Evolutionary conservation across 306 rosid genomes (phyloP).

Genomic region (Corylus heterophylla): DNA sequence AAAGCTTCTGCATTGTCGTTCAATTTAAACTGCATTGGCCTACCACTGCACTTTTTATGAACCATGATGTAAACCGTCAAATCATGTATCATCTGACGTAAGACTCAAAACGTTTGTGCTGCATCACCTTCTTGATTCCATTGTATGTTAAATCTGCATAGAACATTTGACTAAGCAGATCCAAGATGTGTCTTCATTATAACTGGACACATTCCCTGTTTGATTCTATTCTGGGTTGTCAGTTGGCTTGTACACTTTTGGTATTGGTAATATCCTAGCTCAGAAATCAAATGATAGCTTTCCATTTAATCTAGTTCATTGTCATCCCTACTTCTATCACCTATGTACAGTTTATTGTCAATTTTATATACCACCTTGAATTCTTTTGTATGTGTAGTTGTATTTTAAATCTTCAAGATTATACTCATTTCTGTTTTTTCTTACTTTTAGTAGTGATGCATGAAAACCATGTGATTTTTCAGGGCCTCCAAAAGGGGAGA

Average conservation of each 20-base stretch:
- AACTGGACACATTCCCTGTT: background rate
- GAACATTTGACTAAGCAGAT: background rate
- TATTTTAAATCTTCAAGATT: background rate
- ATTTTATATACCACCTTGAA: no score
- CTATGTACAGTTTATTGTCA: background rate
- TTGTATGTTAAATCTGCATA: constrained; percentile 1
- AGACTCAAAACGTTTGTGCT: background rate
- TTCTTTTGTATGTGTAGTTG: background rate
- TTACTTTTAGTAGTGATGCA: background rate
- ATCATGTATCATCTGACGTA: background rate
- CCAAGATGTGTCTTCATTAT: background rate
- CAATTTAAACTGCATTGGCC: background rate
- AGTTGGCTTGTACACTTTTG: background rate
- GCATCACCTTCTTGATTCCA: background rate
- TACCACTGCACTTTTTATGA: background rate
- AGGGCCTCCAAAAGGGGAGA: constrained; percentile 92
- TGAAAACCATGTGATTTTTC: constrained; percentile 21
- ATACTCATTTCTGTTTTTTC: background rate
- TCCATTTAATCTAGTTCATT: background rate
- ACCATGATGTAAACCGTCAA: background rate
- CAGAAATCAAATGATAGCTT: background rate
- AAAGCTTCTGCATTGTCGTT: background rate
- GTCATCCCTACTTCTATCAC: background rate
- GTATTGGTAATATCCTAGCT: background rate
- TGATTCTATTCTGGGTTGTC: background rate